Evolutionary conservation across 2,329 filamentous ascomycete species (phyloP), one percentile per base, ranked within the genome.

Genomic region (Pyricularia grisea): DNA sequence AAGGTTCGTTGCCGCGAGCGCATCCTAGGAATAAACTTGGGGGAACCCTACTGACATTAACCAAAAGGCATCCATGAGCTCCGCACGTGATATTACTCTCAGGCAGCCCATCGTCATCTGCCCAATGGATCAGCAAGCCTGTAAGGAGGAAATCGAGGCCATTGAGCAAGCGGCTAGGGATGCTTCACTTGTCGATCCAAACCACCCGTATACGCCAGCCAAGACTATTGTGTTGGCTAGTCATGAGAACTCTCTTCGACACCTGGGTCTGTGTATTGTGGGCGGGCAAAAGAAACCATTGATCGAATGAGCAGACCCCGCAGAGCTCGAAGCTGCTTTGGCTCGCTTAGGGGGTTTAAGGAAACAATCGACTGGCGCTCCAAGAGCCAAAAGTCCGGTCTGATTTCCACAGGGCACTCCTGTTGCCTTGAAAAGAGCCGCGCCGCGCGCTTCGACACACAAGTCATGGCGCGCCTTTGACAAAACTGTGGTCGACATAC

Each of bases 121-220:
- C 75, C 94, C 95, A 0, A 88, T 97, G 71, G 95, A 99, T 76
- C 93, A 97, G 76, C 92, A 96, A 73, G 92, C 91, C 20, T 99
- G 95, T 81, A 97, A 97, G 78, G 94, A 97, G 77, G 95, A 98
- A 81, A 97, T 99, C 93, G 94, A 97, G 75, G 94, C 94, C 55
- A 98, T 99, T 72, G 94, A 97, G 77, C 93, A 97, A 79, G 92
- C 95, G 0, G 95, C 95, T 63, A 94, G 94, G 78, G 94, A 98
- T 74, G 94, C 95, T 1, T 91, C 92, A 20, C 88, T 92, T 71
- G 90, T 98, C 71, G 93, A 94, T 73, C 91, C 91, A 0, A 92
- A 96, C 71, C 95, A 95, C 74, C 95, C 94, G 0, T 94, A 96
- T 90, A 80, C 97, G n/a, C 94, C 95, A 0, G 90, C 94, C 0